Percentiles rank a stretch among this genome's conserved stretches.
phyloP scores from a whole-genome alignment of 2,329 filamentous ascomycete species.

The Colletotrichum liriopes region DNA sequence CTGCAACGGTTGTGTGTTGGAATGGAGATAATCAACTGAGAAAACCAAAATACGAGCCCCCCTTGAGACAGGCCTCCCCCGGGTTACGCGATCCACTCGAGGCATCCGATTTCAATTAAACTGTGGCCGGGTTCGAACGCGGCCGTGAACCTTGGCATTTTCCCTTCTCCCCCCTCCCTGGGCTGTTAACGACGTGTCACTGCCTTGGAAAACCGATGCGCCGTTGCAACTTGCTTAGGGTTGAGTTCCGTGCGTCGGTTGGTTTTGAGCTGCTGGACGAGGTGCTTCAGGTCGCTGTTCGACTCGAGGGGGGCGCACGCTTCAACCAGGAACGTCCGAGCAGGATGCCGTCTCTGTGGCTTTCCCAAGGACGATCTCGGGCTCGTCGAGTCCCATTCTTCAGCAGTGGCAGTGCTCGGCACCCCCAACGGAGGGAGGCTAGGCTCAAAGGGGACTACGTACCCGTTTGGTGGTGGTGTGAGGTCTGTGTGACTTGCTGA shows the following conservation, averaged over 20 bases:
- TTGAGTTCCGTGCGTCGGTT: neutral
- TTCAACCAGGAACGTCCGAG: neutral
- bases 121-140: neutral
- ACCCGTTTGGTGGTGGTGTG: constrained; percentile 23
- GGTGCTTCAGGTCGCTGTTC: constrained; percentile 7
- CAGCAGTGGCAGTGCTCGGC: constrained; percentile 29
- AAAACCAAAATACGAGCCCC: neutral
- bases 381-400: constrained; percentile 2
- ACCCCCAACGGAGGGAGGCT: constrained; percentile 9
- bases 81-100: constrained; percentile 16
- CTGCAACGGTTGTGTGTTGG: neutral
- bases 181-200: constrained; percentile 1
- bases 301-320: neutral
- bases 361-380: too few species aligned
- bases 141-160: neutral
- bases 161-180: neutral
- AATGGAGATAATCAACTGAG: neutral
- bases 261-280: neutral
- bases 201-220: neutral
- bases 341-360: neutral
- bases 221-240: neutral
- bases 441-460: constrained; percentile 25
- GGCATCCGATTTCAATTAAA: constrained; percentile 23
- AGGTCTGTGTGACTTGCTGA: constrained; percentile 27
- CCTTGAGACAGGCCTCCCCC: constrained; percentile 15